A percentile compares a stretch with the other conserved stretches of the same genome.
Conservation (phyloP, 2,329 filamentous ascomycete species). For the Endocalyx cinctus region DNA sequence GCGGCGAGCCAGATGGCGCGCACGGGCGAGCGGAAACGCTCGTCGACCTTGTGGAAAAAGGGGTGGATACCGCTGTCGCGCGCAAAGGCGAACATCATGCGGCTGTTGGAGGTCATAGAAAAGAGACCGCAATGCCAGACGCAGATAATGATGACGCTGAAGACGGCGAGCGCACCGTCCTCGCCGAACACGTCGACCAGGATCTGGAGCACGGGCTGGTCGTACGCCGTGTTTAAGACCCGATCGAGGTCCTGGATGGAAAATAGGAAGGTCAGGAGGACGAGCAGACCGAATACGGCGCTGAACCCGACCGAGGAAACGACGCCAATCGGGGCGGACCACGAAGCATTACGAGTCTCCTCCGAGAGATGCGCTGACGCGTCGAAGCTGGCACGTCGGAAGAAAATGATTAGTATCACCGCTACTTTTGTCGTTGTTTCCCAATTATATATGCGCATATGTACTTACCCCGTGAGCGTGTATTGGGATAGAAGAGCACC, state of each 20-base stretch:
- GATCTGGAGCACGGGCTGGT: conserved; percentile 54
- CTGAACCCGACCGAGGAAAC: conserved; percentile 68
- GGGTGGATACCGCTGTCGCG: conserved; percentile 71
- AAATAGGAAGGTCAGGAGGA: conserved; percentile 57
- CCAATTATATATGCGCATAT: no score
- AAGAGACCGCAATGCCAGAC: conserved; percentile 74
- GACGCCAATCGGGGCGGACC: conserved; percentile 69
- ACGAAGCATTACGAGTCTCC: conserved; percentile 61
- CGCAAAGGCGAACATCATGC: conserved; percentile 73
- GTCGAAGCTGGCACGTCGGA: conserved; percentile 60
- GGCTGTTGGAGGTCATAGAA: conserved; percentile 67
- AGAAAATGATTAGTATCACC: conserved; percentile 70
- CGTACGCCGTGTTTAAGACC: conserved; percentile 40
- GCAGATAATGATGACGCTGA: conserved; percentile 60
- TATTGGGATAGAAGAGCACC: conserved; percentile 63
- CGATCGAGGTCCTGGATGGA: conserved; percentile 52
- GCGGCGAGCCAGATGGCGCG: conserved; percentile 66
- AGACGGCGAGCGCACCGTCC: conserved; percentile 49
- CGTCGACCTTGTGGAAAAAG: conserved; percentile 63
- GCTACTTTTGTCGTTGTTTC: no score
- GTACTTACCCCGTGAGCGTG: conserved; percentile 59
- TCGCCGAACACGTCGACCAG: conserved; percentile 53
- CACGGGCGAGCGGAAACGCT: conserved; percentile 63
- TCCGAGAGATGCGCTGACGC: conserved; percentile 53
- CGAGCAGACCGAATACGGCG: conserved; percentile 71